Evolutionary conservation across 371 early-diverging fungal genomes (phyloP).

Genomic region (Mortierella polycephala): DNA sequence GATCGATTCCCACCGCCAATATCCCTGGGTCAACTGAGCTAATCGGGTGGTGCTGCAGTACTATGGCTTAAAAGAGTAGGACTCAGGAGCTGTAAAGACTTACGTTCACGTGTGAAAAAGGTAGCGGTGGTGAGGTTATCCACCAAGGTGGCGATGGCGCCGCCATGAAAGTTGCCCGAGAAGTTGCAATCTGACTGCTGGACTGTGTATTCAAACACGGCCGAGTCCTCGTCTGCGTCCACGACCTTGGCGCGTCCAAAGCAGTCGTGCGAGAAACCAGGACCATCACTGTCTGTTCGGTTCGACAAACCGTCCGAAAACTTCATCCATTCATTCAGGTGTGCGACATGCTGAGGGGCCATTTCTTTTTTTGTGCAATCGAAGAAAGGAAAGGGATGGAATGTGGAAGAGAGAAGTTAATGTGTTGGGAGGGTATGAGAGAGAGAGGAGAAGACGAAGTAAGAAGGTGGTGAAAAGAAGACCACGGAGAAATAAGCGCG

Average conservation of each 20-base stretch:
- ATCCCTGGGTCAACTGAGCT: no score
- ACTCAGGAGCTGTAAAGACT: not conserved
- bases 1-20: not conserved
- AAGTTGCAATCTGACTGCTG: constrained; percentile 52
- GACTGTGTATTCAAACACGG: constrained; percentile 46
- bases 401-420: not conserved
- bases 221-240: constrained; percentile 43
- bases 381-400: no score
- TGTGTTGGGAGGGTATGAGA: not conserved
- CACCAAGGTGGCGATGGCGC: constrained; percentile 53
- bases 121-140: constrained; percentile 50
- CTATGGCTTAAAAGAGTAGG: not conserved
- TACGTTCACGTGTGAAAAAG: constrained; percentile 48
- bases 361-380: constrained; percentile 6
- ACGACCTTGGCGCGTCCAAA: constrained; percentile 31
- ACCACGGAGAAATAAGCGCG: no score
- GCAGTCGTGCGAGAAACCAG: constrained; percentile 21
- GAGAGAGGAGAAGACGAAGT: no score
- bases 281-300: constrained; percentile 19
- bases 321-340: constrained; percentile 36
- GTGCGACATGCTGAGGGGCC: constrained; percentile 46
- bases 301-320: constrained; percentile 13
- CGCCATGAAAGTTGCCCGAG: constrained; percentile 54
- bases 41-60: no score
- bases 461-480: no score